A percentile compares a stretch with the other conserved stretches of the same genome.
Evolutionary conservation across 306 rosid species (phyloP).

Genomic region (Potentilla sterilis): DNA sequence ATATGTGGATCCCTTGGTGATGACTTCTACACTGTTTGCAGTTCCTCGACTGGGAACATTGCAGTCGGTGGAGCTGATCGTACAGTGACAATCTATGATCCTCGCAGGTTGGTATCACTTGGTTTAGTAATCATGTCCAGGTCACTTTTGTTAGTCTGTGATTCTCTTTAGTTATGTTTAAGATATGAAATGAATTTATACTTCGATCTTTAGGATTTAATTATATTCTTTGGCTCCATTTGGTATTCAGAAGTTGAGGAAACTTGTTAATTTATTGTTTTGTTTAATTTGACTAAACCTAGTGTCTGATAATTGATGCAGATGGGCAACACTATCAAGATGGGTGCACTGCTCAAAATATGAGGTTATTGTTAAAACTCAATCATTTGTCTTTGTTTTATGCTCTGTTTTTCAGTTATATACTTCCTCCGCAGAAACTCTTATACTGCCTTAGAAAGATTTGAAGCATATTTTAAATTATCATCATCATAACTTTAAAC

Average conservation of each 20-base stretch:
- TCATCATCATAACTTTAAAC: background rate
- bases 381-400: background rate
- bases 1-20: slow-evolving; percentile 76
- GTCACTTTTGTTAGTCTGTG: background rate
- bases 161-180: background rate
- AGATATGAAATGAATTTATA: background rate
- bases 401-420: background rate
- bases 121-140: slow-evolving; percentile 16
- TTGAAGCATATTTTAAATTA: background rate
- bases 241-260: background rate
- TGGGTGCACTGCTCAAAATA: slow-evolving; percentile 90
- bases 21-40: slow-evolving; percentile 60
- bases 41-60: slow-evolving; percentile 72
- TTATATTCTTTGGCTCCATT: background rate
- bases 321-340: slow-evolving; percentile 83
- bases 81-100: slow-evolving; percentile 83
- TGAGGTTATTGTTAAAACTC: slow-evolving; percentile 53
- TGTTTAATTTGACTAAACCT: slow-evolving; percentile 1
- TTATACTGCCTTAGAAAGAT: background rate
- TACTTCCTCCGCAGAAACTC: background rate
- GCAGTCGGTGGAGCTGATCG: slow-evolving; percentile 91
- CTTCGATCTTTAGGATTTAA: background rate
- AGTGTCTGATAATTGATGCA: slow-evolving; percentile 31
- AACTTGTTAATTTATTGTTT: background rate
- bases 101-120: slow-evolving; percentile 67